Base-by-base conservation (phyloP, 441 rosid genomes). In the Pelargonium fulgidum region DNA sequence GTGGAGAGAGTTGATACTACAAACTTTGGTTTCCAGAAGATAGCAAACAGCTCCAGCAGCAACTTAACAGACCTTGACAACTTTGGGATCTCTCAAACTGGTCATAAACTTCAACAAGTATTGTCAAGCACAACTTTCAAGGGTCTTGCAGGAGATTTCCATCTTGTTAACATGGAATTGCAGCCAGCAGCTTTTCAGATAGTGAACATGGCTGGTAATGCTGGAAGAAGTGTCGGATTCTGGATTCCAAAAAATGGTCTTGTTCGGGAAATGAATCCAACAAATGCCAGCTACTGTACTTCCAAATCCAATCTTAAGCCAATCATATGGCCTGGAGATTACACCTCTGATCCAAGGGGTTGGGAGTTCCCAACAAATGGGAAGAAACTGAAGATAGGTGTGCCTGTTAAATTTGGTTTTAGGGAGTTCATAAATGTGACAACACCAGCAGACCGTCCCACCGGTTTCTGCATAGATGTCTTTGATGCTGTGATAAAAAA, bases 261-360 rank as follows among this genome's bases (percentile, higher is more conserved):
- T 0, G 26, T 69, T 14, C 81, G 50, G 59, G 69, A 54, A 24
- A 36, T 86, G 36, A 78, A 71, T 0, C 3, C 0, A 1, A 76
- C 58, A 33, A 76, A 54, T 20, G 1, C 58, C 19, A 50, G 19
- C 14, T n/a, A 50, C 7, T 50, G 17, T 14, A 14, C 58, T 50
- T 50, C 58, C 7, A 50, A 50, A 50, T 50, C 58, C 39, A 29
- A 70, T 73, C 71, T 73, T 66, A 80, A 73, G 64, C 76, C 86
- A 1, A 68, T 86, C 12, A 75, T 80, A 52, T 87, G 95, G 97
- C 91, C 90, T 0, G 90, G 96, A 54, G 85, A 85, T 61, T 13
- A 76, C 0, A 59, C 10, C 24, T 62, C 0, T 29, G 2, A 66
- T 62, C 90, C 92, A 0, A 85, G 36, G 68, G 93, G 94, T 2